Conservation (phyloP, 345 rosid species). For the Rhizophora mangle region DNA sequence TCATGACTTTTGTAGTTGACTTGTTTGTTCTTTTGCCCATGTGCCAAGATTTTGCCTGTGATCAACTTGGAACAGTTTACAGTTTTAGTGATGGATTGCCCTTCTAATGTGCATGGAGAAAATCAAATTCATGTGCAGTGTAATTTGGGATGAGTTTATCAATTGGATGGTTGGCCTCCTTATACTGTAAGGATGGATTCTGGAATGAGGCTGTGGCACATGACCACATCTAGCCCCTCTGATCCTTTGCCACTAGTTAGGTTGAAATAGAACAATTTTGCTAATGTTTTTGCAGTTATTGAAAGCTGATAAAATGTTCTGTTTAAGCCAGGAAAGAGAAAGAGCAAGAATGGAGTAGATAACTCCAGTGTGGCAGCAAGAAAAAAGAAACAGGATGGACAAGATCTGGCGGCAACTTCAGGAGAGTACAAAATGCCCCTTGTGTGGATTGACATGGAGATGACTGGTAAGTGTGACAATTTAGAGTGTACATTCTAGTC, state of each 20-base stretch:
- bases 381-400: conserved; percentile 5
- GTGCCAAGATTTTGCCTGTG: too few relatives aligned
- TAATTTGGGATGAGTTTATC: too few relatives aligned
- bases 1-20: too few relatives aligned
- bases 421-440: conserved; percentile 62
- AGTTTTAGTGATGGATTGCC: too few relatives aligned
- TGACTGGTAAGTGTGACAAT: conserved; percentile 59
- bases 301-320: neutral
- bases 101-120: too few relatives aligned
- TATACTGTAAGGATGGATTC: too few relatives aligned
- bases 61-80: too few relatives aligned
- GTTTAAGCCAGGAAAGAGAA: conserved; percentile 26
- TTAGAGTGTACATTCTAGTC: neutral
- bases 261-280: neutral
- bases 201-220: too few relatives aligned
- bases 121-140: too few relatives aligned
- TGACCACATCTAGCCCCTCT: too few relatives aligned
- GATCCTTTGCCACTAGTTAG: neutral
- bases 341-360: conserved; percentile 20
- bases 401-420: conserved; percentile 3
- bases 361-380: neutral
- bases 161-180: too few relatives aligned
- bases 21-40: too few relatives aligned
- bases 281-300: neutral
- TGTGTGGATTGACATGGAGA: conserved; percentile 94